Evolutionary conservation across 106 monocot genomes (phyloP), one percentile per base, ranked within the genome.

Genomic region (Platanthera zijinensis): DNA sequence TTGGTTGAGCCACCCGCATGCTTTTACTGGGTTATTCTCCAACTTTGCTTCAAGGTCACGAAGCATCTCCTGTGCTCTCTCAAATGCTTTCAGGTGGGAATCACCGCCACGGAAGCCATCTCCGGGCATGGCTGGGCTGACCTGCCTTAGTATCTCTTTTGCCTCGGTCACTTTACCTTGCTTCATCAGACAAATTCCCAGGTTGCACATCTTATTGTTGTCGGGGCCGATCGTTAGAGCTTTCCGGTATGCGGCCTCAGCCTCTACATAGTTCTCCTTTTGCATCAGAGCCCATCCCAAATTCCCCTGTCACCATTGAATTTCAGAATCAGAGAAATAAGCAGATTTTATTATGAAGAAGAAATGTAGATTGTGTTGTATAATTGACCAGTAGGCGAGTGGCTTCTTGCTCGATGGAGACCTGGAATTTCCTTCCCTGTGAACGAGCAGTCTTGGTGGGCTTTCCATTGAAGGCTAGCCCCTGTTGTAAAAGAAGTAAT

Each of bases 201-300:
- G 83, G 53, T 95, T 95, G 86, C 95, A 95, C 95, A 87, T 91
- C 81, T 95, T 95, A 83, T 95, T 95, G 85, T 89, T 92, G 22
- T 91, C 95, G 0, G 85, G 30, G 7, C 83, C 84, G 80, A 95
- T 87, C 74, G 76, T 10, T 5, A 95, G 85, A 1, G 95, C 95
- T 61, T 78, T 74, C 15, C 87, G 80, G 82, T 95, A 95, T 4
- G 89, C 95, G 0, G 21, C 78, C 76, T 95, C 95, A 0, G 91
- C 95, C 57, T 92, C 89, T 0, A 76, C 45, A 76, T 91, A 95
- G 81, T 84, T 89, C 30, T 89, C 87, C 59, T 89, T 85, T 79
- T 95, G 95, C 95, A 95, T 95, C 77, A 95, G 79, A 22, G 92
- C 89, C 95, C 95, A 95, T 0, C 95, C 92, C 59, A 95, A 52